A percentile compares a stretch with the other conserved stretches of the same genome.
Conservation (phyloP, 2,329 filamentous ascomycete genomes). For the Venturia aucupariae region DNA sequence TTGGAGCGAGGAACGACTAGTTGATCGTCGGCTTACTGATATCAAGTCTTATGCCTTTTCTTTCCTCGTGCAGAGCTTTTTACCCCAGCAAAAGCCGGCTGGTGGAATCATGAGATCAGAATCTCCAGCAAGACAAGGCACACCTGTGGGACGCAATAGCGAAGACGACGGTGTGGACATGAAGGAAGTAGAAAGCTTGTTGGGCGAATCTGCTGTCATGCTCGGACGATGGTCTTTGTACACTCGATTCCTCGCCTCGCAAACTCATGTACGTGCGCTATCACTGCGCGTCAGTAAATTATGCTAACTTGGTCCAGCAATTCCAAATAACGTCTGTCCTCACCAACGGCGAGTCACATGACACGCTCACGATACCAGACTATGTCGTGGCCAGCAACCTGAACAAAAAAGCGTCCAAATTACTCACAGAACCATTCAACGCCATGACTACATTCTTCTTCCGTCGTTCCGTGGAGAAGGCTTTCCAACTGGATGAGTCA, state of each 20-base stretch:
- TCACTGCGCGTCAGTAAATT: neutral
- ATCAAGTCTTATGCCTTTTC: slow-evolving; percentile 97
- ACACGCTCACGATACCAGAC: slow-evolving; percentile 54
- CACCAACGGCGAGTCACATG: slow-evolving; percentile 6
- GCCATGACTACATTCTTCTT: slow-evolving; percentile 94
- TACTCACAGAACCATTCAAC: slow-evolving; percentile 75
- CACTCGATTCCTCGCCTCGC: slow-evolving; percentile 76
- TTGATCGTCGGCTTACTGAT: slow-evolving; percentile 82
- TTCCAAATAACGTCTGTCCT: neutral
- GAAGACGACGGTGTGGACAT: slow-evolving; percentile 94
- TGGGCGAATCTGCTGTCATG: slow-evolving; percentile 88
- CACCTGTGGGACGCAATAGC: slow-evolving; percentile 47
- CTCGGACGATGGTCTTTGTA: slow-evolving; percentile 89
- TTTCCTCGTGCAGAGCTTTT: slow-evolving; percentile 89
- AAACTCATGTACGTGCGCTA: slow-evolving; percentile 38
- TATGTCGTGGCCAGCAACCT: slow-evolving; percentile 74
- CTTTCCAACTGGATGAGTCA: slow-evolving; percentile 90
- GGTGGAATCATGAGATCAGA: slow-evolving; percentile 58
- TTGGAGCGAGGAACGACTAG: slow-evolving; percentile 80
- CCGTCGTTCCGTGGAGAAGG: slow-evolving; percentile 89
- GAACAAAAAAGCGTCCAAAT: slow-evolving; percentile 64
- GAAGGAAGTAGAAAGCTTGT: slow-evolving; percentile 83
- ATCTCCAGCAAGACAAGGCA: slow-evolving; percentile 55
- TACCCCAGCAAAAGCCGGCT: slow-evolving; percentile 57
- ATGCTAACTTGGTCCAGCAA: neutral